Conservation (phyloP, 1,284 basidiomycete species). For the Anthracocystis setariae region DNA sequence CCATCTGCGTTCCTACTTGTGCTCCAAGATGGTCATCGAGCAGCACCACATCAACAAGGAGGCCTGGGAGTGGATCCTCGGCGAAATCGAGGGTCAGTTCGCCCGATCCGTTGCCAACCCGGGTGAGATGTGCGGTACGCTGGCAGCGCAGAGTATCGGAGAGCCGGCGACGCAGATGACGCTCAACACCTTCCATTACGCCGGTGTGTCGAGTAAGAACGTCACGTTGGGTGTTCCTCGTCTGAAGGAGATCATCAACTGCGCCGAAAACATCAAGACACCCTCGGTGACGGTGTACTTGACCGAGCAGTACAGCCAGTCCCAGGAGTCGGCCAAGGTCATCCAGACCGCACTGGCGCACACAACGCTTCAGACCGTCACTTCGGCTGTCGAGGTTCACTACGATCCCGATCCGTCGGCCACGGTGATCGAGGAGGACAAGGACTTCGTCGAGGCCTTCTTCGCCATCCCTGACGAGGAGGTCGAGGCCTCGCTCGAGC, state of each 20-base stretch:
- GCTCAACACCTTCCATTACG: slow-evolving; percentile 98
- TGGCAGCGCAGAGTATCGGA: slow-evolving; percentile 97
- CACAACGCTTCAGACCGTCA: slow-evolving; percentile 93
- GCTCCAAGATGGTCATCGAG: slow-evolving; percentile 66
- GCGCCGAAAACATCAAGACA: slow-evolving; percentile 97
- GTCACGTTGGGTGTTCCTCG: slow-evolving; percentile 99
- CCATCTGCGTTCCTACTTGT: slow-evolving; percentile 67
- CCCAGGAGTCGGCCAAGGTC: slow-evolving; percentile 76
- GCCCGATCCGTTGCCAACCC: slow-evolving; percentile 89
- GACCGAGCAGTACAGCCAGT: slow-evolving; percentile 66
- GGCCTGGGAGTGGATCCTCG: slow-evolving; percentile 97
- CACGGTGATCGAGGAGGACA: slow-evolving; percentile 95
- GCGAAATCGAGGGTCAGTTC: slow-evolving; percentile 80
- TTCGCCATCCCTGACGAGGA: slow-evolving; percentile 99
- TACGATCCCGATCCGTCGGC: slow-evolving; percentile 93
- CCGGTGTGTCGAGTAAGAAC: slow-evolving; percentile 97
- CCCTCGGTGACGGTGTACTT: slow-evolving; percentile 90
- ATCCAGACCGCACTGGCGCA: slow-evolving; percentile 93
- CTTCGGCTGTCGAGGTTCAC: slow-evolving; percentile 95
- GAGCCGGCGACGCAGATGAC: slow-evolving; percentile 99
- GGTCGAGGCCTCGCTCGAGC: slow-evolving; percentile 86
- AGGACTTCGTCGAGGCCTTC: slow-evolving; percentile 97
- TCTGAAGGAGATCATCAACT: slow-evolving; percentile 98
- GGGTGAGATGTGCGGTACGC: slow-evolving; percentile 98
- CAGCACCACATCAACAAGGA: slow-evolving; percentile 69